Conservation (phyloP, 805 yeast species). For the Candida railenensis region DNA sequence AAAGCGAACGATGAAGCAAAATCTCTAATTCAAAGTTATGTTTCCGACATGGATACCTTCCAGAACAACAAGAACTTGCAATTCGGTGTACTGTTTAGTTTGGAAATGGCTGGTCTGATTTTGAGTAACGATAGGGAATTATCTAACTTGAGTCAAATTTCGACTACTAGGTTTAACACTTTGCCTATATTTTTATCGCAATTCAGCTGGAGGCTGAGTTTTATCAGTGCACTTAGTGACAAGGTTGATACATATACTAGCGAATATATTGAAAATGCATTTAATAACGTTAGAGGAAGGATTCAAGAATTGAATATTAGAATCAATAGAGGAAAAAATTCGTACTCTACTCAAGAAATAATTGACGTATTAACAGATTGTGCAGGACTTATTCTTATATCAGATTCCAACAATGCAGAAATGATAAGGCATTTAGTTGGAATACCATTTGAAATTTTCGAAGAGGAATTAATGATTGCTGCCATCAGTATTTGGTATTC, state of each 20-base stretch:
- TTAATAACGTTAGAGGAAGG: conserved; percentile 25
- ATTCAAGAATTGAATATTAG: conserved; percentile 10
- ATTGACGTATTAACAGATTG: conserved; percentile 45
- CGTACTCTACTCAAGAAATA: conserved; percentile 19
- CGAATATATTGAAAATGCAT: conserved; percentile 26
- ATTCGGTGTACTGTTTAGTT: conserved; percentile 86
- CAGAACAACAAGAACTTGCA: conserved; percentile 40
- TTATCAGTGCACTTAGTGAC: conserved; percentile 30
- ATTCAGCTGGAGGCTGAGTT: conserved; percentile 64
- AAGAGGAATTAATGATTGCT: conserved; percentile 55
- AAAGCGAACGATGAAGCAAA: conserved; percentile 73
- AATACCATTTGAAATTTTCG: conserved; percentile 70
- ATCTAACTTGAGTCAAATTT: conserved; percentile 42
- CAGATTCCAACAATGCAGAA: conserved; percentile 43
- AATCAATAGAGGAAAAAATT: neutral
- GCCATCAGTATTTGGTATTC: conserved; percentile 82
- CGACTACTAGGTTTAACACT: conserved; percentile 48
- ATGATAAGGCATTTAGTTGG: conserved; percentile 52
- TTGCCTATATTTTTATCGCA: conserved; percentile 75
- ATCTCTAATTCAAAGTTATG: conserved; percentile 74
- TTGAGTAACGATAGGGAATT: conserved; percentile 67
- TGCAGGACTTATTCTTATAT: conserved; percentile 35
- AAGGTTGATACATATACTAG: conserved; percentile 25
- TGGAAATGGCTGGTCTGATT: conserved; percentile 79
- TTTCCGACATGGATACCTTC: conserved; percentile 33